Conservation (phyloP, 306 rosid species). For the Glycine tomentella region DNA sequence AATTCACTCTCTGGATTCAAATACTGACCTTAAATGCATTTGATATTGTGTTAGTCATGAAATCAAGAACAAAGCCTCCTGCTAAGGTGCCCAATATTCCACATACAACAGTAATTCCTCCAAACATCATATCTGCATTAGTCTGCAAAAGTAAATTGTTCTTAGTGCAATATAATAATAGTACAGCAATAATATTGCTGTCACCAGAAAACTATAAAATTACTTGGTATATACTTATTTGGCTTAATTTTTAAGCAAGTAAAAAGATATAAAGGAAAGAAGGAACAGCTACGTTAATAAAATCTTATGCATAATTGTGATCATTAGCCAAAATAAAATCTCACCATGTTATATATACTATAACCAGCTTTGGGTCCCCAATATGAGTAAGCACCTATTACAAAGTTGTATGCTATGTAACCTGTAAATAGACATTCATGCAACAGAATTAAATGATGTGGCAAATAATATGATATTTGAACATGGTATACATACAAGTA, state of each 20-base stretch:
- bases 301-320: constrained; percentile 24
- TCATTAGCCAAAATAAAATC: constrained; percentile 30
- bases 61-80: constrained; percentile 84
- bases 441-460: constrained; percentile 16
- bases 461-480: constrained; percentile 5
- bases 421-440: constrained; percentile 57
- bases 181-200: constrained; percentile 21
- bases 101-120: constrained; percentile 80
- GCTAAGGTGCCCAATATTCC: constrained; percentile 90
- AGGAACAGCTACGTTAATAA: constrained; percentile 2
- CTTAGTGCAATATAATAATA: constrained; percentile 41
- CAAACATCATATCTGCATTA: constrained; percentile 86
- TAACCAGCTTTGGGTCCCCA: constrained; percentile 99
- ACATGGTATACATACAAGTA: background rate
- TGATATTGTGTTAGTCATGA: constrained; percentile 61
- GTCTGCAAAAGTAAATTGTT: constrained; percentile 61
- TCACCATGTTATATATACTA: constrained; percentile 85
- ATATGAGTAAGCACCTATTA: constrained; percentile 91
- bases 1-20: constrained; percentile 15
- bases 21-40: constrained; percentile 92
- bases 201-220: constrained; percentile 26
- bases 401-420: constrained; percentile 82
- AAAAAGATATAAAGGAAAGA: background rate
- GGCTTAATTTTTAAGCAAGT: background rate
- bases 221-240: background rate